Conservation (phyloP, 2,329 filamentous ascomycete genomes). For the Pestalotiopsis sp. region DNA sequence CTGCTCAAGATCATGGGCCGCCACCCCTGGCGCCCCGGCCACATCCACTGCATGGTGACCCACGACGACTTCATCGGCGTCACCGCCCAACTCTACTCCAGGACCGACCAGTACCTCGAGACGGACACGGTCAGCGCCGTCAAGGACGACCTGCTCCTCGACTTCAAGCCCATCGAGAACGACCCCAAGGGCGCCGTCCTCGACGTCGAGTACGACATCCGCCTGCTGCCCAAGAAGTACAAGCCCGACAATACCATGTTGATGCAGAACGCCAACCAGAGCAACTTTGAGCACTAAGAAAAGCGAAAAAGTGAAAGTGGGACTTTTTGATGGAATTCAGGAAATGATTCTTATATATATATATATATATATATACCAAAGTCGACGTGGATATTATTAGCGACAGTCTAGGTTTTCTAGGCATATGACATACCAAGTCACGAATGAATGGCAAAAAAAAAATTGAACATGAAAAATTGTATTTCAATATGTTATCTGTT, state of each 20-base stretch:
- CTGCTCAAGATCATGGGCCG: constrained; percentile 29
- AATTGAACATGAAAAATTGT: background rate
- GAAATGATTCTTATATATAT: background rate
- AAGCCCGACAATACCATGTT: constrained; percentile 10
- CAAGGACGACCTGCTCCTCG: constrained; percentile 40
- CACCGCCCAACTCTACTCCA: constrained; percentile 67
- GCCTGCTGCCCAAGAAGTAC: constrained; percentile 13
- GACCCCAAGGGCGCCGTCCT: constrained; percentile 31
- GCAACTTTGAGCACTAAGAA: background rate
- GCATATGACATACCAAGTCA: background rate
- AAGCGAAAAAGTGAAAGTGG: background rate
- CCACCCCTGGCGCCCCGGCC: background rate
- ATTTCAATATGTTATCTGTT: no score
- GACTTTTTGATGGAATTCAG: background rate
- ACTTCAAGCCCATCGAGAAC: constrained; percentile 33
- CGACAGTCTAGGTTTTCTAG: background rate
- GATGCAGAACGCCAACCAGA: constrained; percentile 12
- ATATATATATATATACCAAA: background rate
- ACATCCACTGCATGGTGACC: constrained; percentile 34
- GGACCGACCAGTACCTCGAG: constrained; percentile 58
- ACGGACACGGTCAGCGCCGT: constrained; percentile 44
- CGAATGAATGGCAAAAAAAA: background rate
- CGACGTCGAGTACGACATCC: constrained; percentile 36
- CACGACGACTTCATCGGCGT: constrained; percentile 57
- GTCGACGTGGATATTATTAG: background rate